Conservation (phyloP, 768 basidiomycete species). For the Termitomyces sp. region DNA sequence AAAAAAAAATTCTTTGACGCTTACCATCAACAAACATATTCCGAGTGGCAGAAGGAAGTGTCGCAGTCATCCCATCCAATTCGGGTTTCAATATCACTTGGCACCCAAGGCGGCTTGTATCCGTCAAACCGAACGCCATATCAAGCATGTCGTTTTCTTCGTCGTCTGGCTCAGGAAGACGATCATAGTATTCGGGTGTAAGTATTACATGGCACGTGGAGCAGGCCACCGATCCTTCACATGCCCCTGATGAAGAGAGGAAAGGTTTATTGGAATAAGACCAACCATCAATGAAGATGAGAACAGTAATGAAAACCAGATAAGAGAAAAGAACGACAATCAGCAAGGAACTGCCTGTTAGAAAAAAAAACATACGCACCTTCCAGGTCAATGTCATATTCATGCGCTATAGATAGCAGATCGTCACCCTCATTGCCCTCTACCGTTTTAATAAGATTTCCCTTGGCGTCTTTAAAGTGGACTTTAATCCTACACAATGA, state of each 20-base stretch:
- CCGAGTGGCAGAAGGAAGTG: conserved; percentile 83
- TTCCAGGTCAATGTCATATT: conserved; percentile 94
- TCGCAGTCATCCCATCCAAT: conserved; percentile 81
- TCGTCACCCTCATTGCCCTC: conserved; percentile 95
- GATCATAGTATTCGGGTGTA: conserved; percentile 73
- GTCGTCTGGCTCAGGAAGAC: conserved; percentile 88
- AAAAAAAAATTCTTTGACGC: conserved; percentile 13
- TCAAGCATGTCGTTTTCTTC: conserved; percentile 99
- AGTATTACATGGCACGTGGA: conserved; percentile 97
- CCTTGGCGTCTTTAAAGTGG: conserved; percentile 88
- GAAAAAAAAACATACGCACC: conserved; percentile 40
- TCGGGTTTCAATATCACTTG: conserved; percentile 75
- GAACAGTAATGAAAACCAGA: neutral
- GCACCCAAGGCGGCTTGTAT: conserved; percentile 81
- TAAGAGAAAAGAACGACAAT: neutral
- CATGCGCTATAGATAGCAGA: conserved; percentile 84
- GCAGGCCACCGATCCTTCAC: conserved; percentile 94
- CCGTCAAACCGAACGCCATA: conserved; percentile 94
- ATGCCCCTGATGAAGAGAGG: conserved; percentile 60
- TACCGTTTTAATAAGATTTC: conserved; percentile 75
- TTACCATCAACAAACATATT: conserved; percentile 97
- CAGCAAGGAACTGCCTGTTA: neutral
- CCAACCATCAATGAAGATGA: neutral
- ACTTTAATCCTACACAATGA: conserved; percentile 64
- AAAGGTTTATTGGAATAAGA: neutral